These are phyloP conservation scores for Colletotrichum filicis DNA, from an alignment of 2,329 filamentous ascomycete genomes.

Conservation along the genomic window DNA sequence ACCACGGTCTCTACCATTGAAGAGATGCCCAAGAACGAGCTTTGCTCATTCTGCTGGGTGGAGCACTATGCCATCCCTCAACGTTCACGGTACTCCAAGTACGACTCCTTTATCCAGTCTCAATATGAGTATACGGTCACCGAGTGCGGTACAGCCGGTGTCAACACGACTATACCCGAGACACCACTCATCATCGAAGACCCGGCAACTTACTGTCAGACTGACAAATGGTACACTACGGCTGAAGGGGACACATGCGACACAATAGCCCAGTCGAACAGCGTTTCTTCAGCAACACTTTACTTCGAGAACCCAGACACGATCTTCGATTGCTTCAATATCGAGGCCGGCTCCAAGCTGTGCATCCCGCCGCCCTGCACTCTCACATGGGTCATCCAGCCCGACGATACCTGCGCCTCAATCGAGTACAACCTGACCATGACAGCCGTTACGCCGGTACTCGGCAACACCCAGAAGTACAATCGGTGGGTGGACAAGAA, in stretches of 20 bases:
- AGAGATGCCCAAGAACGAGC: neutral
- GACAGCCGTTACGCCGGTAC: neutral
- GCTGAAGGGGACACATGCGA: neutral
- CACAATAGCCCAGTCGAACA: neutral
- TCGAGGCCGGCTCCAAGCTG: neutral
- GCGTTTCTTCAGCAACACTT: neutral
- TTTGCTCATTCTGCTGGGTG: neutral
- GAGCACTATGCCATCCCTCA: neutral
- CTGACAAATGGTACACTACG: neutral
- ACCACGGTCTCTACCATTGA: neutral
- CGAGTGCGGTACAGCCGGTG: neutral
- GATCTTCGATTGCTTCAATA: neutral
- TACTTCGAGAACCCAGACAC: neutral
- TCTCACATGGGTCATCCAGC: neutral
- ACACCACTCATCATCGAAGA: neutral
- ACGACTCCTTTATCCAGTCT: neutral
- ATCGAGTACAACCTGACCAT: neutral
- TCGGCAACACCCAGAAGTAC: neutral
- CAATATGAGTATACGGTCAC: neutral
- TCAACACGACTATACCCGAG: neutral
- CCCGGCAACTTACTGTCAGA: neutral
- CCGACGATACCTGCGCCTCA: neutral
- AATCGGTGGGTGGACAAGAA: neutral
- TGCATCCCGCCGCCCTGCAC: neutral
- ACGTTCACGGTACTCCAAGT: neutral